These are phyloP conservation scores for Zopfia rhizophila DNA, from an alignment of 2,329 filamentous ascomycete genomes.

Conservation along the genomic window DNA sequence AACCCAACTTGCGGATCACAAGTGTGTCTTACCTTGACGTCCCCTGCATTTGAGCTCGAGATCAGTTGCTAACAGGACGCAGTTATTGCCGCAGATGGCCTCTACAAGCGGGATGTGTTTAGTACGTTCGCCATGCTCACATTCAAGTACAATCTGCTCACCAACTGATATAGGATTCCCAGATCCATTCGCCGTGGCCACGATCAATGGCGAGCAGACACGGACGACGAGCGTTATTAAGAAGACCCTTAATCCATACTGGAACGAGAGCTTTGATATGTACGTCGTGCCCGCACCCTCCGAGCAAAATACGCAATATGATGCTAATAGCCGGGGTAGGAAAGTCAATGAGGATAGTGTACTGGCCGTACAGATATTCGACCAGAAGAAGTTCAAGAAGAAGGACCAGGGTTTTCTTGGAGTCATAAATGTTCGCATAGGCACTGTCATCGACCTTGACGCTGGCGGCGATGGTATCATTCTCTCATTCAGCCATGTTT, in stretches of 20 bases:
- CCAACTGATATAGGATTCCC: slow-evolving; percentile 77
- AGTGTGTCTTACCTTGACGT: slow-evolving; percentile 67
- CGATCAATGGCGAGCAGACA: slow-evolving; percentile 96
- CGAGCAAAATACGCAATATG: slow-evolving; percentile 13
- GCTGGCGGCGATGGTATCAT: slow-evolving; percentile 87
- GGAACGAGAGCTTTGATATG: slow-evolving; percentile 99
- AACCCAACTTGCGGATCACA: slow-evolving; percentile 89
- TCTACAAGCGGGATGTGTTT: slow-evolving; percentile 99
- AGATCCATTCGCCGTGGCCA: slow-evolving; percentile 97
- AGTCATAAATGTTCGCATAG: slow-evolving; percentile 96
- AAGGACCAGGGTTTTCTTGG: slow-evolving; percentile 99
- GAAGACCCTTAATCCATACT: slow-evolving; percentile 98
- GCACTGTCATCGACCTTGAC: slow-evolving; percentile 91
- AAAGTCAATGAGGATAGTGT: slow-evolving; percentile 94
- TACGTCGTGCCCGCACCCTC: slow-evolving; percentile 60
- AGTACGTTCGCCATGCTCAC: slow-evolving; percentile 69
- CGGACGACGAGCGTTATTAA: slow-evolving; percentile 98
- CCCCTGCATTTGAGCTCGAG: slow-evolving; percentile 7
- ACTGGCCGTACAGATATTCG: slow-evolving; percentile 96
- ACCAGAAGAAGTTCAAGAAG: slow-evolving; percentile 99
- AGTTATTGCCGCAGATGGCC: slow-evolving; percentile 98
- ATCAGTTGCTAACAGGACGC: slow-evolving; percentile 36
- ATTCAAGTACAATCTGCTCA: slow-evolving; percentile 39
- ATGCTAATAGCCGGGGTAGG: slow-evolving; percentile 63
- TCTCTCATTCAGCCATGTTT: no score